A percentile compares a stretch with the other conserved stretches of the same genome.
These are phyloP conservation scores for Irpex rosettiformis DNA, from an alignment of 1,284 basidiomycete species.

Conservation along the genomic window DNA sequence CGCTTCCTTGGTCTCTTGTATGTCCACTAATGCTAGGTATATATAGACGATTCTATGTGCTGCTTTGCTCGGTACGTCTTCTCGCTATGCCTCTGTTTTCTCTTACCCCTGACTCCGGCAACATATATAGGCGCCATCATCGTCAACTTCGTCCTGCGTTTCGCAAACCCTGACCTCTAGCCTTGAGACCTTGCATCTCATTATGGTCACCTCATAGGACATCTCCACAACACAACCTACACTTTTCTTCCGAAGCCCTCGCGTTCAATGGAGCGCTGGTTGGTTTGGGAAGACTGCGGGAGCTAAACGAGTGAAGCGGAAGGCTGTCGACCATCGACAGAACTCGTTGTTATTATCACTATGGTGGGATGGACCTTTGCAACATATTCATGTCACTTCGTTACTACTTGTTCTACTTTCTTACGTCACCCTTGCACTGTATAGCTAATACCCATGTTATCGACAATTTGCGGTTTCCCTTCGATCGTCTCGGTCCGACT, in stretches of 20 bases:
- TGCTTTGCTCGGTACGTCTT: slow-evolving; percentile 70
- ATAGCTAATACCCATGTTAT: not conserved
- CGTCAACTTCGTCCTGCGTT: slow-evolving; percentile 86
- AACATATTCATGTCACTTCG: not conserved
- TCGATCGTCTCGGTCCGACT: not conserved
- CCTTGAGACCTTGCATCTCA: not conserved
- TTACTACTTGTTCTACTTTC: not conserved
- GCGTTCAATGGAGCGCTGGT: not conserved
- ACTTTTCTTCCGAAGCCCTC: not conserved
- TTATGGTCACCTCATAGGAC: not conserved
- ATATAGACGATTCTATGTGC: slow-evolving; percentile 82
- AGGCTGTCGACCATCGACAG: not conserved
- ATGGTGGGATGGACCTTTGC: not conserved
- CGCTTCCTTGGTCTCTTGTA: slow-evolving; percentile 7
- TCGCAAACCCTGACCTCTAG: slow-evolving; percentile 39
- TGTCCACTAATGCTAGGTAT: slow-evolving; percentile 5
- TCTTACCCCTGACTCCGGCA: slow-evolving; percentile 5
- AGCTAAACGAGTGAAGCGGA: not conserved
- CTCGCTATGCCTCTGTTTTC: not conserved
- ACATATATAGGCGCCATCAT: slow-evolving; percentile 71
- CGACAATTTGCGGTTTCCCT: not conserved
- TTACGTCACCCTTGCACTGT: not conserved
- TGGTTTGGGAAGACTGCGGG: not conserved
- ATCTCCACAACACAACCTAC: not conserved
- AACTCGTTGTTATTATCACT: not conserved